These are phyloP conservation scores for Boletus semigastroideus DNA, from an alignment of 1,284 basidiomycete genomes.

Conservation along the genomic window DNA sequence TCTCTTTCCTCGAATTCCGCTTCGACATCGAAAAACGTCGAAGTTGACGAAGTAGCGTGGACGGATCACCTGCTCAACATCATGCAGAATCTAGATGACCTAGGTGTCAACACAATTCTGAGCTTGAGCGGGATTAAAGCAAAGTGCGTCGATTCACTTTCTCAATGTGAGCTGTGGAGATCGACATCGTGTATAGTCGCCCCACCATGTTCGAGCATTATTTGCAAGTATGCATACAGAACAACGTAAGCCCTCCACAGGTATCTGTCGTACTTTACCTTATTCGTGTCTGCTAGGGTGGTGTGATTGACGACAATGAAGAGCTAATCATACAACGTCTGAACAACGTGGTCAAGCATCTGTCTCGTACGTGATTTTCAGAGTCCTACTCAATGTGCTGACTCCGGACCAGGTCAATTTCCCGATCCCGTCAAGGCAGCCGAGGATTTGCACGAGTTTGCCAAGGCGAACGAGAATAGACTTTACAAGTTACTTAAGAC, in stretches of 20 bases:
- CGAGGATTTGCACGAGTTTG: slow-evolving; percentile 83
- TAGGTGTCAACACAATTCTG: slow-evolving; percentile 57
- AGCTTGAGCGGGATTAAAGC: slow-evolving; percentile 61
- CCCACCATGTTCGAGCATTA: slow-evolving; percentile 66
- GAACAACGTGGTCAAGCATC: slow-evolving; percentile 50
- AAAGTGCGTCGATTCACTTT: slow-evolving; percentile 38
- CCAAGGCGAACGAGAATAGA: slow-evolving; percentile 82
- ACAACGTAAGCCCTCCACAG: slow-evolving; percentile 63
- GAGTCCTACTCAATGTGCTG: background rate
- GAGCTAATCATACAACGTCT: slow-evolving; percentile 59
- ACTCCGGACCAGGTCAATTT: slow-evolving; percentile 45
- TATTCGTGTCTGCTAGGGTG: slow-evolving; percentile 56
- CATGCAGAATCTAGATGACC: slow-evolving; percentile 71
- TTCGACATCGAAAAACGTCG: slow-evolving; percentile 52
- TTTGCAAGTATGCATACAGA: slow-evolving; percentile 67
- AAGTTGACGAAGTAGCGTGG: slow-evolving; percentile 81
- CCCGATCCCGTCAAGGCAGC: slow-evolving; percentile 72
- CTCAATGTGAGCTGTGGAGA: background rate
- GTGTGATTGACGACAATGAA: slow-evolving; percentile 80
- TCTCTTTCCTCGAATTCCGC: slow-evolving; percentile 35
- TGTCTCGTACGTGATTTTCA: slow-evolving; percentile 50
- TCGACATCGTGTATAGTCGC: slow-evolving; percentile 41
- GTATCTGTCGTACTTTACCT: slow-evolving; percentile 9
- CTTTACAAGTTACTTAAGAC: slow-evolving; percentile 84
- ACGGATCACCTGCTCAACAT: slow-evolving; percentile 79